A percentile compares a stretch with the other conserved stretches of the same genome.
Evolutionary conservation across 2,329 filamentous ascomycete species (phyloP).

Genomic region (Fusarium subtropicale): DNA sequence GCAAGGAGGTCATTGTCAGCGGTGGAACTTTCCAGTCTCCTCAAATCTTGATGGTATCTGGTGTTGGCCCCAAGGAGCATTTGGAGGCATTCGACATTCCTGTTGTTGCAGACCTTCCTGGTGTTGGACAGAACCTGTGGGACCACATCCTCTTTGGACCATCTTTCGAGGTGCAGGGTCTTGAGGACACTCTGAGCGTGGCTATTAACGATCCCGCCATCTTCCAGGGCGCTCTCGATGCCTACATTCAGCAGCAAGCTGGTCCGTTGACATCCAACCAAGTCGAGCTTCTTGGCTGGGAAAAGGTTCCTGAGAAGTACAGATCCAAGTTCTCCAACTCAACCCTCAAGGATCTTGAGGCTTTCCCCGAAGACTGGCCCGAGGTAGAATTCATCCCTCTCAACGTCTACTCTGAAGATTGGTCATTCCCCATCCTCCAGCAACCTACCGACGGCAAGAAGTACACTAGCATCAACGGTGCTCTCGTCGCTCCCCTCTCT

Average conservation of each 20-base stretch:
- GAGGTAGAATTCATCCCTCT: slow-evolving; percentile 50
- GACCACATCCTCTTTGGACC: slow-evolving; percentile 40
- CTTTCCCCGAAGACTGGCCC: slow-evolving; percentile 51
- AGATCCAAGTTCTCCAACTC: slow-evolving; percentile 30
- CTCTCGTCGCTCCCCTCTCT: slow-evolving; percentile 56
- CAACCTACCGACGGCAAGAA: slow-evolving; percentile 36
- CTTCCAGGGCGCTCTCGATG: slow-evolving; percentile 28
- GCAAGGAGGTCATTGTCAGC: slow-evolving; percentile 38
- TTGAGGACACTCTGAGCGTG: slow-evolving; percentile 41
- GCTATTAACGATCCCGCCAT: slow-evolving; percentile 33
- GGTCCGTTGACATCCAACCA: slow-evolving; percentile 43
- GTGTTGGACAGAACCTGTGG: slow-evolving; percentile 41
- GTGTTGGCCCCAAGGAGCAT: slow-evolving; percentile 28
- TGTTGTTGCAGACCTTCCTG: slow-evolving; percentile 27
- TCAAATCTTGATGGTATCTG: slow-evolving; percentile 41
- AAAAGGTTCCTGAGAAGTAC: slow-evolving; percentile 43
- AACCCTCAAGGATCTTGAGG: slow-evolving; percentile 34
- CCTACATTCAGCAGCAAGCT: slow-evolving; percentile 27
- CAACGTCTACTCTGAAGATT: slow-evolving; percentile 39
- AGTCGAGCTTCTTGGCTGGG: slow-evolving; percentile 44
- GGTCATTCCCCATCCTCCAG: slow-evolving; percentile 35
- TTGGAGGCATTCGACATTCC: slow-evolving; percentile 26
- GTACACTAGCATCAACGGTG: slow-evolving; percentile 43
- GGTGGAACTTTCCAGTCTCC: slow-evolving; percentile 37
- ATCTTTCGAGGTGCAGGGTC: slow-evolving; percentile 35